These are phyloP conservation scores for Metschnikowia borealis DNA, from an alignment of 805 yeast genomes.

Conservation along the genomic window DNA sequence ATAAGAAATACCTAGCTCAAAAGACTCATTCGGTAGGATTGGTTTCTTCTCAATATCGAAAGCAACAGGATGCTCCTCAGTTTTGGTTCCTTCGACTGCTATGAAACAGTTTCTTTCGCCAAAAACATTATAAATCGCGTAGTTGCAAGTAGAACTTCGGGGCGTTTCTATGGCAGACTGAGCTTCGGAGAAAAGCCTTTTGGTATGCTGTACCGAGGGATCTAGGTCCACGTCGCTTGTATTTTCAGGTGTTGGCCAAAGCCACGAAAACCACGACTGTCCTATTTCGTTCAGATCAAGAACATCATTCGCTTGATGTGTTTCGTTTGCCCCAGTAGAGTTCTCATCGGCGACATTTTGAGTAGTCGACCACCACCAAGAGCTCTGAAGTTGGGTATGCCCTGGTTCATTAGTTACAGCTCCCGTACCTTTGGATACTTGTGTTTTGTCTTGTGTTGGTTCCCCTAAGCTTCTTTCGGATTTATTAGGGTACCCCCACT, in stretches of 20 bases:
- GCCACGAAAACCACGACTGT: constrained; percentile 7
- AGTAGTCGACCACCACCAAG: not conserved
- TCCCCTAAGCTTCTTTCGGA: not conserved
- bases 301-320: not conserved
- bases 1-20: constrained; percentile 19
- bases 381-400: not conserved
- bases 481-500: not conserved
- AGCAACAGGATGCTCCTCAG: constrained; percentile 32
- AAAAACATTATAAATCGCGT: constrained; percentile 26
- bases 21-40: constrained; percentile 31
- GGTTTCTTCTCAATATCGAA: constrained; percentile 31
- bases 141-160: constrained; percentile 26
- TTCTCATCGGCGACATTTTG: not conserved
- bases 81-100: constrained; percentile 32
- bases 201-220: constrained; percentile 8
- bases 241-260: constrained; percentile 9
- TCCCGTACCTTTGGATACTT: not conserved
- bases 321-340: not conserved
- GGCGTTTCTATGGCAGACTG: constrained; percentile 31
- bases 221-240: constrained; percentile 13
- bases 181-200: constrained; percentile 29
- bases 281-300: not conserved
- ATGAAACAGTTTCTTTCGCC: constrained; percentile 19
- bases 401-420: not conserved
- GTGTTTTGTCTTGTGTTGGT: not conserved